These are phyloP conservation scores for Mycena rosella DNA, from an alignment of 768 basidiomycete species.

Conservation along the genomic window DNA sequence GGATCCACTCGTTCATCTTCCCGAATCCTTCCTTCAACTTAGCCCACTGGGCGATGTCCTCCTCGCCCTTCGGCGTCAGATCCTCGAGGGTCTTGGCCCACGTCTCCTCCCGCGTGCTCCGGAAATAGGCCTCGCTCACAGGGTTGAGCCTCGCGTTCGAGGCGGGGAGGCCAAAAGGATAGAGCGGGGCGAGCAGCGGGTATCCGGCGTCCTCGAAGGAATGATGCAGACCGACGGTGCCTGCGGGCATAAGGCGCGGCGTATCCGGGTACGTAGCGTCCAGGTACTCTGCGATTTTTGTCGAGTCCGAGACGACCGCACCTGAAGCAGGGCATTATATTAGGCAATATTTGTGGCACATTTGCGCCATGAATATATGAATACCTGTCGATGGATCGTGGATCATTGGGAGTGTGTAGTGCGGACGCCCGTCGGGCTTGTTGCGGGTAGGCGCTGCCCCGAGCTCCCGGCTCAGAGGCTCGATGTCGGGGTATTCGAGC, in stretches of 20 bases:
- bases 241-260: constrained; percentile 46
- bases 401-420: no score
- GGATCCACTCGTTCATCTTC: constrained; percentile 12
- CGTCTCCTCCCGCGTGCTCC: constrained; percentile 43
- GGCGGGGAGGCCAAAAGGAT: constrained; percentile 33
- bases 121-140: constrained; percentile 48
- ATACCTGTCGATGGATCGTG: constrained; percentile 54
- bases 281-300: constrained; percentile 56
- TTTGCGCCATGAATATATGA: not conserved
- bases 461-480: constrained; percentile 39
- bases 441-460: constrained; percentile 43
- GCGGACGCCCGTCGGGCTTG: no score
- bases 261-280: constrained; percentile 56
- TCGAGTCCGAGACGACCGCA: constrained; percentile 50
- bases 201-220: constrained; percentile 26
- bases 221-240: constrained; percentile 34
- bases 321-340: no score
- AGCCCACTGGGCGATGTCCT: not conserved
- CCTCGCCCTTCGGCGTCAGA: no score
- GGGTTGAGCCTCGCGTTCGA: constrained; percentile 43
- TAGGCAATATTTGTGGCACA: no score
- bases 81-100: not conserved
- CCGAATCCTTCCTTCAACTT: constrained; percentile 5
- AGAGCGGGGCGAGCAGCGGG: not conserved
- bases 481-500: constrained; percentile 60